Conservation (phyloP, 495 filamentous ascomycete species). For the Aspergillus diversus region DNA sequence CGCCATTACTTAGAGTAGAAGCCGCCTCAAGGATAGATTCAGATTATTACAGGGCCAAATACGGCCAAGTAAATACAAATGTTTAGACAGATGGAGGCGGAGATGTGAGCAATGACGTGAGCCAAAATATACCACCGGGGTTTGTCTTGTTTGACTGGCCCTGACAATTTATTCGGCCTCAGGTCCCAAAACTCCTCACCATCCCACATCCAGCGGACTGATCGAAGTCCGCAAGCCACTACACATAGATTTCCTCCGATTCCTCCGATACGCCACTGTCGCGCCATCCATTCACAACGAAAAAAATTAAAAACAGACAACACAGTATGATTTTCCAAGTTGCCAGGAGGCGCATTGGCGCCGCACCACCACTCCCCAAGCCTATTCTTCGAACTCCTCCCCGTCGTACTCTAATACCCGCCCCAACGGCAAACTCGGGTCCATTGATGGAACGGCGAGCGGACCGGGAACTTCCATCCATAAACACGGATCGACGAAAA, state of each 20-base stretch:
- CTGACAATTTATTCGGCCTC: slow-evolving; percentile 8
- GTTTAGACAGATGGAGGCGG: not conserved
- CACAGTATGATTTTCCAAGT: slow-evolving; percentile 22
- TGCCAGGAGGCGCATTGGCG: slow-evolving; percentile 25
- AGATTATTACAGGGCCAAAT: not conserved
- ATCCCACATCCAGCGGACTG: not conserved
- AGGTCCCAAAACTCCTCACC: not conserved
- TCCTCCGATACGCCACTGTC: not conserved
- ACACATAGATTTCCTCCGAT: not conserved
- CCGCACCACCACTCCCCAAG: slow-evolving; percentile 22
- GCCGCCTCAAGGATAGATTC: not conserved
- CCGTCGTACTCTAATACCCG: slow-evolving; percentile 53
- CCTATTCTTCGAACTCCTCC: slow-evolving; percentile 13
- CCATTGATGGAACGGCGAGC: slow-evolving; percentile 79
- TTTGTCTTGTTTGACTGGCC: slow-evolving; percentile 43
- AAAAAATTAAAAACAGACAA: not conserved
- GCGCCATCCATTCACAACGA: not conserved
- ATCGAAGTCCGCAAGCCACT: not conserved
- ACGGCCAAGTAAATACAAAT: not conserved
- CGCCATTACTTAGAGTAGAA: slow-evolving; percentile 36
- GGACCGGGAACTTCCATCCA: slow-evolving; percentile 74
- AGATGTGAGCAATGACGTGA: not conserved
- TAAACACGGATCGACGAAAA: slow-evolving; percentile 34
- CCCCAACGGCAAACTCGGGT: slow-evolving; percentile 55
- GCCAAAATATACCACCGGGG: slow-evolving; percentile 11